These are phyloP conservation scores for Aspergillus bertholletiae DNA, from an alignment of 495 filamentous ascomycete genomes.

Conservation along the genomic window DNA sequence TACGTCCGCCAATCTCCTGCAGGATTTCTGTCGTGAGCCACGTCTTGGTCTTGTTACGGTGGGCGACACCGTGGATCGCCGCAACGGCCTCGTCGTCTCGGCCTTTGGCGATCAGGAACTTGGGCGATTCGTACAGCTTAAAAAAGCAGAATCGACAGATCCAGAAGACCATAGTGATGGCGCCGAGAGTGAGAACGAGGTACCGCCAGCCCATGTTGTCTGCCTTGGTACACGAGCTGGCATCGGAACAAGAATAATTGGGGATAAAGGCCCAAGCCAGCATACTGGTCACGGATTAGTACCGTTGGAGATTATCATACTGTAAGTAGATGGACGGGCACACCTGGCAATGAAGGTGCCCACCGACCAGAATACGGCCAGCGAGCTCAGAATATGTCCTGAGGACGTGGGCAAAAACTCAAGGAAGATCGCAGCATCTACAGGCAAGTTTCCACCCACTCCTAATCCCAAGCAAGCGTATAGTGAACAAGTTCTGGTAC, in stretches of 20 bases:
- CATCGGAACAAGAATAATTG: conserved; percentile 47
- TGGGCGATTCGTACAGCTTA: conserved; percentile 77
- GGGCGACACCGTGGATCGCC: conserved; percentile 59
- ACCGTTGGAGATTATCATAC: conserved; percentile 13
- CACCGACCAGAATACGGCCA: conserved; percentile 60
- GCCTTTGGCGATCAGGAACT: conserved; percentile 71
- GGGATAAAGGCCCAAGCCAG: conserved; percentile 58
- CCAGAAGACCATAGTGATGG: conserved; percentile 67
- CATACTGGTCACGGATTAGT: conserved; percentile 28
- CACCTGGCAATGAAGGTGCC: conserved; percentile 50
- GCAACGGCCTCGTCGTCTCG: conserved; percentile 69
- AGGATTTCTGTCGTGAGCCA: conserved; percentile 52
- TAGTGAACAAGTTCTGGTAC: conserved; percentile 35
- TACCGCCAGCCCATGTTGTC: conserved; percentile 85
- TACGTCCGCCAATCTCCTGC: conserved; percentile 50
- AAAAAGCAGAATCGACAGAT: conserved; percentile 70
- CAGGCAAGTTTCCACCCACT: conserved; percentile 57
- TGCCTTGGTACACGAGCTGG: conserved; percentile 54
- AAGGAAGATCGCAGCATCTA: conserved; percentile 57
- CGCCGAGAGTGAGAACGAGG: conserved; percentile 65
- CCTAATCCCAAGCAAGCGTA: conserved; percentile 52
- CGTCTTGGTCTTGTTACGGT: conserved; percentile 49
- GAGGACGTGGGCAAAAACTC: conserved; percentile 56
- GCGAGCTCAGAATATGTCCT: conserved; percentile 50
- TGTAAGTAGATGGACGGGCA: conserved; percentile 2